Base-by-base conservation (phyloP, 2,329 filamentous ascomycete genomes). In the Chaetomium globosum region DNA sequence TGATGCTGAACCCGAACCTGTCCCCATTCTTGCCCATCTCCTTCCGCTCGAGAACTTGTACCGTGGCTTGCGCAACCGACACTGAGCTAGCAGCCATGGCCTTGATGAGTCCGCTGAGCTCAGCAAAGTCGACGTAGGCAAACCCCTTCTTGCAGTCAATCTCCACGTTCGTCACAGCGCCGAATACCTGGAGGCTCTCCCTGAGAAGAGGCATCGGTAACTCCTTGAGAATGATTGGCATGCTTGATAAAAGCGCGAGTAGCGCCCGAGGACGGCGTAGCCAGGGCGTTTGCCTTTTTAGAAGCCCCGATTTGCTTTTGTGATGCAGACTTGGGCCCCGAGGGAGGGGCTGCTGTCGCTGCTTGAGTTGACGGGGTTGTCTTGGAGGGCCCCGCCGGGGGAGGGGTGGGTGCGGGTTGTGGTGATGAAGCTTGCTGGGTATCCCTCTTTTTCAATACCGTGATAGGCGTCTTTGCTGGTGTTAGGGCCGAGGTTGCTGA, bases 81-180 rank as follows among this genome's bases (percentile, higher is more conserved):
- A 97, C 84, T 0, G 91, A 92, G 73, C 92, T 96, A 13, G 90
- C 91, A 19, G 87, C 84, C 73, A 97, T 87, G 5, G 94, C 94
- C 73, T 91, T 92, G 71, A 86, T 85, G 30, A 98, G 81, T 10
- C 85, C 83, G 9, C 88, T 87, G 0, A 89, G 83, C 26, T 92
- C 88, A 10, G 85, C 84, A 78, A 97, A 98, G 68, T 97, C 91
- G 48, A 96, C 89, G 75, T 97, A 97, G 2, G 93, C 94, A 73
- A 97, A 96, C 0, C 93, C 93, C 76, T 97, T 97, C 73, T 93
- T 90, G 76, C 93, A 93, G 75, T 98, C 94, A 61, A 98, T 94
- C 72, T 97, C 94, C 21, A 97, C 91, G 69, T 87, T 89, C 0
- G 86, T 86, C 54, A 97, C 85, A 1, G 85, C 77, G 1, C 94